Base-by-base conservation (phyloP, 495 filamentous ascomycete genomes). In the Penicillium desertorum region DNA sequence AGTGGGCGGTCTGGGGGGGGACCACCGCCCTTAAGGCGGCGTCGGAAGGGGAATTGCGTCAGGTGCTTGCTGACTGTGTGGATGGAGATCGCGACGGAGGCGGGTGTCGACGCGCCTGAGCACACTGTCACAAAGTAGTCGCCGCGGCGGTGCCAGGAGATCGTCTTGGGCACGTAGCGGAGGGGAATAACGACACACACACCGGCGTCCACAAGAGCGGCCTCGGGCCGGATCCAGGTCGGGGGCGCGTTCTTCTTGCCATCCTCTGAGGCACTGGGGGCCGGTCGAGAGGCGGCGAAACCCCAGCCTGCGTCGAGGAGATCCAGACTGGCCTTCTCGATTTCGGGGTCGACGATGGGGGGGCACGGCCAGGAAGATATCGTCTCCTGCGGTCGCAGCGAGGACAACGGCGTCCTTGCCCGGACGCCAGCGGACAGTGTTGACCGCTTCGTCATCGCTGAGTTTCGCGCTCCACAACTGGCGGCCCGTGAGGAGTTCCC, bases 41-140 rank as follows among this genome's bases (percentile, higher is more conserved):
- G 73, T 47, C 90, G 87, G 85, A 98, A 96, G 45, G 94, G 94
- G 63, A 90, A 86, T 71, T 98, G 95, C 0, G 94, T 95, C 27
- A 90, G 80, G 76, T 98, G 94, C 70, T 93, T 96, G 44, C 90
- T 92, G 60, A 98, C 77, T 1, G 92, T 96, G 78, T 98, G 94
- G 67, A 98, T 96, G 29, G 91, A 85, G 45, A 98, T 89, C n/a
- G 95, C 90, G 32, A 76, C 68, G 5, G 73, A 76, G 19, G 77
- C 85, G 75, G 71, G 86, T 76, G 74, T 93, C 79, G 59, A 89
- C 80, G 58, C 78, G 68, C 50, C 75, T 6, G 94, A 92, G 47
- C 91, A 95, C 43, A 96, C 90, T 7, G 92, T 97, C 59, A 91
- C 83, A 69, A 98, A 88, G 78, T 96, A 96, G 70, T 97, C 92